phyloP scores from a whole-genome alignment of 495 filamentous ascomycete species.

The Immersiella caudata region DNA sequence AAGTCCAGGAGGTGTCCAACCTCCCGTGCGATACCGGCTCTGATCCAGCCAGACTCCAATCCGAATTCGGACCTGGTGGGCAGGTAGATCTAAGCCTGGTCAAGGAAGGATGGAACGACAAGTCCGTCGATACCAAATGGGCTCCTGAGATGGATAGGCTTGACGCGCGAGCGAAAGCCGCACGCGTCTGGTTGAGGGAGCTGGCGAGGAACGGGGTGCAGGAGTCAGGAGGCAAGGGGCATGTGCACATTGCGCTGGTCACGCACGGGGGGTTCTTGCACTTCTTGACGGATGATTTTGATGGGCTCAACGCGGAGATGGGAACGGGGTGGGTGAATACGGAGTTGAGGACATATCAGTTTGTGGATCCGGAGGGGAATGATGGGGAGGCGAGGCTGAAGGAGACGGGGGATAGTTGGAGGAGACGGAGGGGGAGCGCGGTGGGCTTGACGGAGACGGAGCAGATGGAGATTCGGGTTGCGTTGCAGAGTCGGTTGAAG shows the following conservation, averaged over 20 bases:
- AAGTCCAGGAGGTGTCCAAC: conserved; percentile 78
- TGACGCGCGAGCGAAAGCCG: conserved; percentile 62
- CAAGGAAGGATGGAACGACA: conserved; percentile 69
- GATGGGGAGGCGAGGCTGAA: conserved; percentile 62
- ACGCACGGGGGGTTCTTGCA: conserved; percentile 55
- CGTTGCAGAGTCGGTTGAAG: conserved; percentile 32
- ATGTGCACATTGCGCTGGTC: conserved; percentile 63
- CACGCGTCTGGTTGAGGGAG: conserved; percentile 69
- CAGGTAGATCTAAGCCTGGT: conserved; percentile 66
- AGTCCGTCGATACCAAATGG: conserved; percentile 58
- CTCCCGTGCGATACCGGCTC: conserved; percentile 81
- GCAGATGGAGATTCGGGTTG: conserved; percentile 43
- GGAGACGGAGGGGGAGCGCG: conserved; percentile 49
- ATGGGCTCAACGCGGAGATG: conserved; percentile 57
- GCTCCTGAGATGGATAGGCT: conserved; percentile 61
- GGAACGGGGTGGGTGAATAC: conserved; percentile 86
- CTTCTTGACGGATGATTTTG: conserved; percentile 85
- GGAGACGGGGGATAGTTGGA: conserved; percentile 63
- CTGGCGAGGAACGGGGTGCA: conserved; percentile 42
- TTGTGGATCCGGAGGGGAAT: conserved; percentile 58
- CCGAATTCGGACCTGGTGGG: conserved; percentile 59
- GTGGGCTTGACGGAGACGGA: conserved; percentile 52
- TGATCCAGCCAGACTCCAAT: conserved; percentile 50
- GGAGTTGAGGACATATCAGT: conserved; percentile 76
- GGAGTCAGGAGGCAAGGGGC: conserved; percentile 12